Conservation (phyloP, 306 rosid species). For the Oxytropis ochrocephala region DNA sequence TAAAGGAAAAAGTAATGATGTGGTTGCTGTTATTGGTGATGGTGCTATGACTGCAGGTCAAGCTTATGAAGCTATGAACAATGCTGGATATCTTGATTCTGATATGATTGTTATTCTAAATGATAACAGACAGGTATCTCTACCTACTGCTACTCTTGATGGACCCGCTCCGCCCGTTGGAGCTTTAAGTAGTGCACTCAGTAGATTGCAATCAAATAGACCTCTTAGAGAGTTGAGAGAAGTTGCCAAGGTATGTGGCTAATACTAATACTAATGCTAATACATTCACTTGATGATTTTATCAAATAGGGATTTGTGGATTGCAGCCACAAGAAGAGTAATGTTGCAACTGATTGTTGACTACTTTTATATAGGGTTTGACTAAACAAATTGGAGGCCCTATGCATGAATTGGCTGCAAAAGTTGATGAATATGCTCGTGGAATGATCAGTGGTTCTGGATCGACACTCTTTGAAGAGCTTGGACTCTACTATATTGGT, state of each 20-base stretch:
- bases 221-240: constrained; percentile 95
- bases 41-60: constrained; percentile 99
- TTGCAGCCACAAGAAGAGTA: no score
- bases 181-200: constrained; percentile 95
- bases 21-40: constrained; percentile 86
- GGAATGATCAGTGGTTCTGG: constrained; percentile 98
- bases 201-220: constrained; percentile 84
- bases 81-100: constrained; percentile 93
- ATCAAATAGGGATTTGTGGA: no score
- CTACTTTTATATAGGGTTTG: constrained; percentile 56
- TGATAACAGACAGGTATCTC: constrained; percentile 89
- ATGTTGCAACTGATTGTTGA: constrained; percentile 5
- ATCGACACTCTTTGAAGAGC: constrained; percentile 92
- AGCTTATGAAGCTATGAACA: constrained; percentile 99
- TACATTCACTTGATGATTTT: constrained; percentile 1
- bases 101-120: constrained; percentile 98
- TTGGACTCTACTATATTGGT: constrained; percentile 94
- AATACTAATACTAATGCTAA: no score
- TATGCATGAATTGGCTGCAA: constrained; percentile 94
- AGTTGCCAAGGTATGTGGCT: constrained; percentile 83
- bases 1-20: constrained; percentile 67
- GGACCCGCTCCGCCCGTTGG: constrained; percentile 92
- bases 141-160: constrained; percentile 92
- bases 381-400: constrained; percentile 90
- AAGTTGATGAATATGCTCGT: constrained; percentile 98